Evolutionary conservation across 306 rosid species (phyloP), one percentile per base, ranked within the genome.

Genomic region (Prunus fruticosa): DNA sequence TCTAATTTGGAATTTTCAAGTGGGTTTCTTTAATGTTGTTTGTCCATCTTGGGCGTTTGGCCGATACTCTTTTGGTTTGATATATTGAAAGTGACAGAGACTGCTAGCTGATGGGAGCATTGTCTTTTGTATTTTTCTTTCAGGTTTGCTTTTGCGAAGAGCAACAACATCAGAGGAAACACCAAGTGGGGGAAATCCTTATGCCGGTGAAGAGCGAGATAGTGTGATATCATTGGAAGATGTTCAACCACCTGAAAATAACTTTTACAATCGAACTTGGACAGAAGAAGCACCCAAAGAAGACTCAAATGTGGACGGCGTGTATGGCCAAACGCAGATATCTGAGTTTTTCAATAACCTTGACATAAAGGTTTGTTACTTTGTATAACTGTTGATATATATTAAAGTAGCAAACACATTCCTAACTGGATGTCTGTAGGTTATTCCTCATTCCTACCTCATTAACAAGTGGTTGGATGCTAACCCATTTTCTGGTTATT

Each of bases 321-420:
- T 23, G 14, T 84, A 85, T 66, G 96, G 83, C 30, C 81, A 68
- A 43, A 68, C 54, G 4, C 62, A 62, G 73, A 57, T 84, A 1
- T 71, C 75, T 27, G 88, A 85, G 65, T 53, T 86, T n/a, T 79
- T 79, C 75, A 72, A 72, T 28, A 78, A 77, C 51, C 69, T 86
- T 14, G 54, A 76, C 25, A 70, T 84, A 73, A 84, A 82, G 46
- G 60, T 28, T 20, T 63, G 27, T 62, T 1, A 62, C 6, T 62
- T 62, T 14, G 3, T 20, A 1, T 52, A 18, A 7, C 10, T 70
- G 11, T 20, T 52, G 16, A 70, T 70, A 11, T 43, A 20, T 67
- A 67, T 67, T 16, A 5, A 28, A 38, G 16, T 19, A 2, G 8
- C 5, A 5, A n/a, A 16, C 38, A 2, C 50, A 66, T 32, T 32